Evolutionary conservation across 1,284 basidiomycete genomes (phyloP).

Genomic region (Cutaneotrichosporon sp.): DNA sequence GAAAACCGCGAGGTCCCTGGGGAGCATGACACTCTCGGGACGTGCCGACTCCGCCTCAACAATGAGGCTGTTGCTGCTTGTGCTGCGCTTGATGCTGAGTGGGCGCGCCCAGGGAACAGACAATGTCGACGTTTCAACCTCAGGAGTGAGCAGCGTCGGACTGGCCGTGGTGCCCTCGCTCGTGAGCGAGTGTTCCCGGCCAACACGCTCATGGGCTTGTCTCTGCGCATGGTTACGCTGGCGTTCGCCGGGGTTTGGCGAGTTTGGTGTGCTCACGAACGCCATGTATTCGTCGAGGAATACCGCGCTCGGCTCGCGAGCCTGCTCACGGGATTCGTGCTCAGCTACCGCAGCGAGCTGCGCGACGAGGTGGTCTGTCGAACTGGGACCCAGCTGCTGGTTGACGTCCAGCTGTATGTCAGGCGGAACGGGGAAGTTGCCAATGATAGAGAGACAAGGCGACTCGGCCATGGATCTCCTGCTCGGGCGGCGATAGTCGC

Average conservation of each 20-base stretch:
- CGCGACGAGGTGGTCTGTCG: background rate
- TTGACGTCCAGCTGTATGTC: slow-evolving; percentile 2
- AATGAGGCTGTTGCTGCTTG: background rate
- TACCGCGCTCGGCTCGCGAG: background rate
- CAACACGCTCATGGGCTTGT: background rate
- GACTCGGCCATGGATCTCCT: background rate
- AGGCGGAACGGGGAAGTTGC: slow-evolving; percentile 3
- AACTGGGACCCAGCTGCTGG: background rate
- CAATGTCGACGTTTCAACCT: background rate
- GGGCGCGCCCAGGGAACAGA: background rate
- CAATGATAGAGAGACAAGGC: slow-evolving; percentile 5
- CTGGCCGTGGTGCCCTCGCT: slow-evolving; percentile 7
- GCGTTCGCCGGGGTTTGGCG: slow-evolving; percentile 1
- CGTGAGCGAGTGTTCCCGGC: background rate
- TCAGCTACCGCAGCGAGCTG: background rate
- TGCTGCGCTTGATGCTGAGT: background rate
- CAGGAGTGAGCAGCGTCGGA: slow-evolving; percentile 7
- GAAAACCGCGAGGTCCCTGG: background rate
- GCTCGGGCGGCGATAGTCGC: background rate
- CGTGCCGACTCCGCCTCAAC: background rate
- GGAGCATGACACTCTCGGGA: slow-evolving; percentile 5
- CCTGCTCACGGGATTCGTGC: background rate
- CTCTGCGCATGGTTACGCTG: background rate
- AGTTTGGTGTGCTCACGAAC: background rate
- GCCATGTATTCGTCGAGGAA: slow-evolving; percentile 11